Evolutionary conservation across 306 rosid genomes (phyloP).

Genomic region (Senna tora): DNA sequence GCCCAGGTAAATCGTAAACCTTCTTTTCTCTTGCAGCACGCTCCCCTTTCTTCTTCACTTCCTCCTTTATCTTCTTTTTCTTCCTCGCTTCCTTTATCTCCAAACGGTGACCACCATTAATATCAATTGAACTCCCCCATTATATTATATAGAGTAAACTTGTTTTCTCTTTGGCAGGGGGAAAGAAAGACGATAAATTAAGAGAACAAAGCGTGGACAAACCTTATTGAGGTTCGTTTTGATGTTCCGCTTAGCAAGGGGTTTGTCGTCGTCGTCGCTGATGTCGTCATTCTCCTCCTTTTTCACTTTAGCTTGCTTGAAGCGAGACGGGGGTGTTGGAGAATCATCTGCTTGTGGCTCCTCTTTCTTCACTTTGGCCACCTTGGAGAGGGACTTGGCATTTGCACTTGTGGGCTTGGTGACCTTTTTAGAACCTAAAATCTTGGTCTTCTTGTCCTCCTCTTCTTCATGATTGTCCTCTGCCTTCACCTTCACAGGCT

Average conservation of each 20-base stretch:
- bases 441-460: conserved; percentile 38
- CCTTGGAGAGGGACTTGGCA: conserved; percentile 41
- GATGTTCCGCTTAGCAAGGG: conserved; percentile 39
- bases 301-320: conserved; percentile 37
- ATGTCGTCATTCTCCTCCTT: conserved; percentile 46
- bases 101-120: conserved; percentile 29
- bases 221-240: conserved; percentile 53
- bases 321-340: conserved; percentile 41
- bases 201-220: conserved; percentile 13
- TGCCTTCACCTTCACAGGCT: conserved; percentile 49
- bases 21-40: conserved; percentile 50
- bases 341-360: conserved; percentile 29
- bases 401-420: conserved; percentile 44
- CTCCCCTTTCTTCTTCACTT: conserved; percentile 28
- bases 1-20: conserved; percentile 86
- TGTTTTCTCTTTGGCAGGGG: neutral
- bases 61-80: conserved; percentile 45
- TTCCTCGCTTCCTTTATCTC: conserved; percentile 53
- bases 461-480: conserved; percentile 36
- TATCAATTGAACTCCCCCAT: neutral
- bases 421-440: conserved; percentile 35
- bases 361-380: conserved; percentile 56
- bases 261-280: conserved; percentile 40
- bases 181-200: neutral
- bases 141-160: neutral